Base-by-base conservation (phyloP, 805 yeast genomes). In the Ogataea saltuana region DNA sequence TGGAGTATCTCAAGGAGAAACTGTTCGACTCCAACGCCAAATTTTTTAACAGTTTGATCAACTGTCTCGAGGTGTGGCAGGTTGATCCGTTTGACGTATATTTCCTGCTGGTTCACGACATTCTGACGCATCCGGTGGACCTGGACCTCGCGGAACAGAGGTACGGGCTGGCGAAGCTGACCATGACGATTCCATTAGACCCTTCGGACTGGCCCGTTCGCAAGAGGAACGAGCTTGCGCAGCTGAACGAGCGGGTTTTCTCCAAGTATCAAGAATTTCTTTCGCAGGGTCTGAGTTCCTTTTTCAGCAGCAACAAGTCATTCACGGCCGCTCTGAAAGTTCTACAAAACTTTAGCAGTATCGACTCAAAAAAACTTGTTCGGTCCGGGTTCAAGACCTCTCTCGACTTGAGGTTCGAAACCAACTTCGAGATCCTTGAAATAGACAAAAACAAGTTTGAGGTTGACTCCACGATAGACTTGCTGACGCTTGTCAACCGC, bases 51-150 rank as follows among this genome's bases (percentile, higher is more conserved):
- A 48, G 55, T 12, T 44, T 55, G n/a, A 39, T 62, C 27, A 50
- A 48, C 30, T 63, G 67, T 46, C 38, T 63, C 27, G 53, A 59
- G 30, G 13, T 58, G 2, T 63, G 67, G 68, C 63, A 60, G 41
- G 47, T 55, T n/a, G 64, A 62, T 39, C 67, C 68, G 2, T 62
- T 56, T 39, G 46, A 48, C 11, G 33, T 58, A 6, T 54, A 57
- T 25, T 36, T 54, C 23, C 26, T 51, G 28, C 40, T 49, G 19
- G 44, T 49, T 4, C 38, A 41, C 18, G 50, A 53, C 18, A 23
- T 51, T 16, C 42, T 50, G 8, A 38, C 30, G 26, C 44, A 41
- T 10, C 35, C 44, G 10, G 33, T 51, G 17, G 54, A 58, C 44
- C 46, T 58, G 4, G 47, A 46, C 4, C 44, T 48, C 28, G 52